A percentile compares a stretch with the other conserved stretches of the same genome.
phyloP scores from a whole-genome alignment of 345 rosid genomes.

The Lepidium aucheri region DNA sequence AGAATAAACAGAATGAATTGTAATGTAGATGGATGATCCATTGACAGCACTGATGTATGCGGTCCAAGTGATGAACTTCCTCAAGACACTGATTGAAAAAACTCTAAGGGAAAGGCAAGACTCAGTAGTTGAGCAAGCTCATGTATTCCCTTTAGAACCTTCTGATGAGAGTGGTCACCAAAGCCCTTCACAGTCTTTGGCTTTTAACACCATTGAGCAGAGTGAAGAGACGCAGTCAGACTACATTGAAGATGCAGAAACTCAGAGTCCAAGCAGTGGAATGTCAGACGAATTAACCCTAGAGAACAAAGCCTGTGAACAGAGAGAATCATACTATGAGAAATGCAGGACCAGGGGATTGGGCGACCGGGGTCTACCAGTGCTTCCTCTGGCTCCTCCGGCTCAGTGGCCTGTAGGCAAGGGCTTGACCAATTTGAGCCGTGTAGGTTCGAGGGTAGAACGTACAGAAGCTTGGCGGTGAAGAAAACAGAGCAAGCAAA shows the following conservation, averaged over 20 bases:
- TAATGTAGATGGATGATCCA: conserved; percentile 87
- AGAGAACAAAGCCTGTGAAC: not conserved
- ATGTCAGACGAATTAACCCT: conserved; percentile 15
- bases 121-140: conserved; percentile 37
- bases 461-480: conserved; percentile 64
- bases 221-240: conserved; percentile 38
- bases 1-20: not conserved
- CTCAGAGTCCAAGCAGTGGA: conserved; percentile 23
- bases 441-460: conserved; percentile 52
- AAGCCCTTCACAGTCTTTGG: conserved; percentile 36
- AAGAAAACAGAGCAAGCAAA: conserved; percentile 10
- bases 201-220: conserved; percentile 22
- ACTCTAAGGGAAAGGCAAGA: conserved; percentile 63
- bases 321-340: conserved; percentile 5
- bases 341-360: conserved; percentile 30
- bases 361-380: conserved; percentile 30
- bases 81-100: conserved; percentile 60
- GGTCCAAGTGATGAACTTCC: conserved; percentile 97
- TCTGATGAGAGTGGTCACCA: conserved; percentile 58
- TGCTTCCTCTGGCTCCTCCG: conserved; percentile 29
- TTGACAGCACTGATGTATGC: conserved; percentile 91
- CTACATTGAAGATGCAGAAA: conserved; percentile 25
- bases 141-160: conserved; percentile 41
- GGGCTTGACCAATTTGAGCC: conserved; percentile 49
- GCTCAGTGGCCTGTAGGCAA: conserved; percentile 26